phyloP scores from a whole-genome alignment of 1,139 yeast species.

The Debaryomycetaceae sp. region DNA sequence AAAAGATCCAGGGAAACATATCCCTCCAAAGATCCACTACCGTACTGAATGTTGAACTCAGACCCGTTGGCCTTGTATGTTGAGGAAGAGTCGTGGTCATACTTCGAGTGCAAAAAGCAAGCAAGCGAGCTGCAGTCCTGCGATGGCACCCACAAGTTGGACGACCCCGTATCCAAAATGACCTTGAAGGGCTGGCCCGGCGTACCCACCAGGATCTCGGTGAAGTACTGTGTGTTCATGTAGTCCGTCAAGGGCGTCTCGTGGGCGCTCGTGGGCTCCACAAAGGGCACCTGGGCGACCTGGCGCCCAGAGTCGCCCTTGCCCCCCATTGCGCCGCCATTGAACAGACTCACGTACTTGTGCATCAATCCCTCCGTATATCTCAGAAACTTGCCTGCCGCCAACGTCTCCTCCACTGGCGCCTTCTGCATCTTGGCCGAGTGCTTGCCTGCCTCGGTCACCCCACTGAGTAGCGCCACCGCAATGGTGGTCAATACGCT shows the following conservation, averaged over 20 bases:
- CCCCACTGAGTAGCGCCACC: constrained; percentile 44
- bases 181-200: constrained; percentile 92
- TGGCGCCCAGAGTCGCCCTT: constrained; percentile 25
- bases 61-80: constrained; percentile 84
- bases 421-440: constrained; percentile 62
- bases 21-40: constrained; percentile 90
- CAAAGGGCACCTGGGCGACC: constrained; percentile 46
- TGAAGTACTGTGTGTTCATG: constrained; percentile 89
- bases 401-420: constrained; percentile 58
- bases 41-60: constrained; percentile 80
- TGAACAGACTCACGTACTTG: constrained; percentile 63
- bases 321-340: constrained; percentile 32
- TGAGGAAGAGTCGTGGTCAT: constrained; percentile 75
- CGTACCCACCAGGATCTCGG: constrained; percentile 86
- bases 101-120: constrained; percentile 87
- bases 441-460: constrained; percentile 58
- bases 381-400: constrained; percentile 56
- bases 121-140: constrained; percentile 88
- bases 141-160: constrained; percentile 96
- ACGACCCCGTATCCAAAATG: constrained; percentile 90
- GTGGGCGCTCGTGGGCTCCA: constrained; percentile 37
- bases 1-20: constrained; percentile 82
- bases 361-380: constrained; percentile 69
- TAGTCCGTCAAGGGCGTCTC: constrained; percentile 87
- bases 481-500: constrained; percentile 48